Base-by-base conservation (phyloP, 108 stramenopile species). In the Epithemia pelagica region DNA sequence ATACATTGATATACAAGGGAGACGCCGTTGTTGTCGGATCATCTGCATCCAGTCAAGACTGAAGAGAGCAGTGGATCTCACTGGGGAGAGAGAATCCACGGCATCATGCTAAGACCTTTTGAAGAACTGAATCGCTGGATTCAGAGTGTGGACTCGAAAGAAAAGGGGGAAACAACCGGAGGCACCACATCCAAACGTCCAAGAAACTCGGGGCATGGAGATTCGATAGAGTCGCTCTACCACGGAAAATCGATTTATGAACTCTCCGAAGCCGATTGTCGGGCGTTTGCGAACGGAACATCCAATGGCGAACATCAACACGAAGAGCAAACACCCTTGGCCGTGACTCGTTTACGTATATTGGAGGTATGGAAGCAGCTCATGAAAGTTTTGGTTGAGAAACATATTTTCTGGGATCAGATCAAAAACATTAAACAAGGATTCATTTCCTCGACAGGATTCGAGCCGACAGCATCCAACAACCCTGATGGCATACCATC, bases 331-430 rank as follows among this genome's bases (percentile, higher is more conserved):
- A 15, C 37, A 5, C 15, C 15, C 15, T 15, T 46, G 15, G n/a
- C n/a, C n/a, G n/a, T n/a, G n/a, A 46, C 37, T 46, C 37, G 37
- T 15, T 10, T 46, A 15, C 37, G 37, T 5, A 46, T 72, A 15
- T 28, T 72, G 15, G 65, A 65, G 18, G 24, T 58, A 8, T 72
- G 71, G 71, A 27, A 55, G 28, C 25, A 60, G 2, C 28, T 72
- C 21, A 23, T 72, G 28, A 19, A 25, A 15, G 27, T 30, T 46
- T 21, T 72, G 32, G 28, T 30, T 1, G 19, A 61, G 24, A 30
- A 46, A 20, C 25, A 65, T 28, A 57, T 66, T 18, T 72, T 72
- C 31, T 31, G 30, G 18, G 59, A 72, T 20, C 32, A 58, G 10
- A 22, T 46, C 56, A 28, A 32, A 28, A 23, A 1, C 5, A 23